These are phyloP conservation scores for Neckera pumila DNA, from an alignment of 225 moss, liverwort and hornwort species.

Conservation along the genomic window DNA sequence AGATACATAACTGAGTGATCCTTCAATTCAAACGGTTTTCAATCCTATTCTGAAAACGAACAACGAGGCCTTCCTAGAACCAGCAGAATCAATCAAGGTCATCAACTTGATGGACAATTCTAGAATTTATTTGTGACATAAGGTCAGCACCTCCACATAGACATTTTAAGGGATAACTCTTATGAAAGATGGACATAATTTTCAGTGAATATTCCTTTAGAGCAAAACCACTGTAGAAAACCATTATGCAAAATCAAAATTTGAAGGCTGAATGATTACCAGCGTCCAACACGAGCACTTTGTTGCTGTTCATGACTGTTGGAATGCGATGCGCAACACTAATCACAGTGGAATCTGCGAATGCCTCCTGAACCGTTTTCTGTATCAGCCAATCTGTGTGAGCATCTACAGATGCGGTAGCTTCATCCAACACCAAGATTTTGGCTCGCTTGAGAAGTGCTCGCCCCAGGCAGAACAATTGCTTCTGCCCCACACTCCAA, in stretches of 20 bases:
- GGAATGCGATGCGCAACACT: constrained; percentile 49
- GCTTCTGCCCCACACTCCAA: constrained; percentile 49
- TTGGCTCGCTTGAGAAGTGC: constrained; percentile 39
- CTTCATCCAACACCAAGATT: constrained; percentile 40
- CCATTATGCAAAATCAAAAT: not conserved
- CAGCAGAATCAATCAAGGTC: not conserved
- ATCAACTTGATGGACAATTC: not conserved
- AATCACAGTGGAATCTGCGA: constrained; percentile 21
- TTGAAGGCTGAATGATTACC: not conserved
- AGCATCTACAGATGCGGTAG: constrained; percentile 46
- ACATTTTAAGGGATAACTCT: not conserved
- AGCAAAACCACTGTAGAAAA: not conserved
- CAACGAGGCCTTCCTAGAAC: no score
- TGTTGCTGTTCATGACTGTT: constrained; percentile 46
- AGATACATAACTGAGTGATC: not conserved
- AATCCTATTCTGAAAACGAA: not conserved
- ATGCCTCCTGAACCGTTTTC: constrained; percentile 30
- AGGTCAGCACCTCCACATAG: not conserved
- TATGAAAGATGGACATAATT: not conserved
- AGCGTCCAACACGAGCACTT: constrained; percentile 38
- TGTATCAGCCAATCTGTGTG: constrained; percentile 38
- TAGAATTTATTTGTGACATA: not conserved
- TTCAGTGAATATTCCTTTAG: not conserved
- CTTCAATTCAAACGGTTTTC: not conserved
- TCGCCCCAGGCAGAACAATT: constrained; percentile 38